Conservation (phyloP, 441 rosid species). For the Flueggea neowawraea region DNA sequence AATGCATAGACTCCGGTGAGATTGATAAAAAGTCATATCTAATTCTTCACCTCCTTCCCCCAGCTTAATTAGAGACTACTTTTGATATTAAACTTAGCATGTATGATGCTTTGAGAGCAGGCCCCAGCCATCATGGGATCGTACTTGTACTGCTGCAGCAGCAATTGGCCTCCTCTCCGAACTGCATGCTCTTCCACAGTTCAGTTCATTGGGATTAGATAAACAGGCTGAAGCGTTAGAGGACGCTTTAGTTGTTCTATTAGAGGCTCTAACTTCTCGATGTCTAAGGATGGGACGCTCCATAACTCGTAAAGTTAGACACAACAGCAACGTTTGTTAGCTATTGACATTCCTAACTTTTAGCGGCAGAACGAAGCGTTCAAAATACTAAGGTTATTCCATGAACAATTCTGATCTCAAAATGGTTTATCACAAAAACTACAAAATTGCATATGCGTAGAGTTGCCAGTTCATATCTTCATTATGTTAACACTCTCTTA, state of each 20-base stretch:
- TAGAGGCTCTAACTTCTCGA: conserved; percentile 66
- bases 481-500: too few species aligned
- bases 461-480: too few species aligned
- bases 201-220: conserved; percentile 44
- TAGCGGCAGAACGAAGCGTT: too few species aligned
- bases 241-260: conserved; percentile 50
- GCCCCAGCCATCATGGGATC: conserved; percentile 97
- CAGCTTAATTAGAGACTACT: too few species aligned
- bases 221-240: conserved; percentile 70
- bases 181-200: conserved; percentile 57
- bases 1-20: conserved; percentile 93
- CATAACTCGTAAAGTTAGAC: conserved; percentile 68
- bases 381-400: conserved; percentile 2
- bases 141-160: conserved; percentile 92
- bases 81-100: too few species aligned
- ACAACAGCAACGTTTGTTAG: conserved; percentile 28
- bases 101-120: conserved; percentile 28
- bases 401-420: too few species aligned
- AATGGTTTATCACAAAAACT: too few species aligned
- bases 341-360: too few species aligned
- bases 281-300: conserved; percentile 94
- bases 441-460: too few species aligned
- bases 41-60: not conserved
- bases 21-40: not conserved
- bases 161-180: conserved; percentile 72